Evolutionary conservation across 176 grass and related monocot species (phyloP).

Genomic region (Eragrostis curvula): DNA sequence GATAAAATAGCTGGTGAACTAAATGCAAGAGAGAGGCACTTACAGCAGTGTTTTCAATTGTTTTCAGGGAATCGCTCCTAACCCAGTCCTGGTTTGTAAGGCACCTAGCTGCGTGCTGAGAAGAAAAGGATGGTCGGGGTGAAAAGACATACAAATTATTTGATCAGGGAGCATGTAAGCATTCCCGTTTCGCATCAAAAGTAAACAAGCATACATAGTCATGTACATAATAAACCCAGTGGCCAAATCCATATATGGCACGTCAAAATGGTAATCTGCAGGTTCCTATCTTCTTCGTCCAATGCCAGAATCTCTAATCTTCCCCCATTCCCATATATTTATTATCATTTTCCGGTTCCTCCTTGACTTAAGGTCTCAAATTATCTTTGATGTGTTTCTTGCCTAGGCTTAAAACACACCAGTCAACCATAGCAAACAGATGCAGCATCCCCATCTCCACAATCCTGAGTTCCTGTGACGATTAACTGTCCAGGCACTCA

Average conservation of each 20-base stretch:
- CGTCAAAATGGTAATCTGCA: neutral
- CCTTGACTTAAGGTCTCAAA: neutral
- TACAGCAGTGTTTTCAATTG: conserved; percentile 98
- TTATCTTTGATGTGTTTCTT: neutral
- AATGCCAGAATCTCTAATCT: neutral
- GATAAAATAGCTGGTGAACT: conserved; percentile 25
- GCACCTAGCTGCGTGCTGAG: conserved; percentile 93
- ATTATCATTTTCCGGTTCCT: neutral
- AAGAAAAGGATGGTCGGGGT: neutral
- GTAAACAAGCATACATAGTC: conserved; percentile 10
- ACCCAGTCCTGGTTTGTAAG: conserved; percentile 98
- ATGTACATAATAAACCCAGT: neutral
- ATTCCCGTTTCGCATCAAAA: conserved; percentile 14
- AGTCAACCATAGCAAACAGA: neutral
- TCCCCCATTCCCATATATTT: neutral
- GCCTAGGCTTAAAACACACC: neutral
- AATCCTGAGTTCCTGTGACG: neutral
- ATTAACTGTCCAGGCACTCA: neutral
- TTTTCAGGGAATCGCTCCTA: conserved; percentile 97
- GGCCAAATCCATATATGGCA: neutral
- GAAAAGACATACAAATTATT: conserved; percentile 2
- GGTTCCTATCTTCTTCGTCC: neutral
- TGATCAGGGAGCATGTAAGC: conserved; percentile 17
- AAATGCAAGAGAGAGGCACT: conserved; percentile 36
- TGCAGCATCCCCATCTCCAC: neutral